Base-by-base conservation (phyloP, 1,139 yeast species). In the Arxiozyma bovina region DNA sequence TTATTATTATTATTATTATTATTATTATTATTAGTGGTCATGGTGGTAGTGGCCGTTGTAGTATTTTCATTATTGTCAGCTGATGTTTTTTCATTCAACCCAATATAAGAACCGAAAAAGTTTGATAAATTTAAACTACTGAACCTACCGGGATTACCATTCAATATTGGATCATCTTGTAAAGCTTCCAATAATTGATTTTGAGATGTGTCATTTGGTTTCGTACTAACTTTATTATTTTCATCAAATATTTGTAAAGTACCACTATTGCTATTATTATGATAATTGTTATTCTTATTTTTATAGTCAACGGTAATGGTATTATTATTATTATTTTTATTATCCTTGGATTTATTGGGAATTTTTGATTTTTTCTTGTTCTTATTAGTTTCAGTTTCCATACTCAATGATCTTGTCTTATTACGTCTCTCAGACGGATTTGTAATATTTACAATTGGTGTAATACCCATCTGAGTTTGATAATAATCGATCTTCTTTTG, bases 131-230 rank as follows among this genome's bases (percentile, higher is more conserved):
- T 68, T 1, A 59, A 55, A 51, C 60, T 63, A 51, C 70, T 65
- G 45, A 63, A 59, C 11, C 62, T 58, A 42, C 57, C 60, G 9
- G 57, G 52, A 51, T 61, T 63, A 34, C 60, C 23, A 60, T 67
- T 46, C 61, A 66, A 52, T 58, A 67, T 50, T 54, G 61, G 60
- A 43, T 57, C 60, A n/a, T 55, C 49, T 41, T 67, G 67, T 34
- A 67, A 58, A 1, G 69, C 70, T 48, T 63, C 68, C 4, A 61
- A 63, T 52, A 67, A 61, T 2, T 63, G 61, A 27, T 58, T 62
- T 40, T 61, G 63, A 6, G 62, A 58, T 8, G 58, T 53, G 9
- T 34, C 48, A 4, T 51, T 50, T 11, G 15, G 20, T 41, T 44
- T 21, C 6, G 23, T 20, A 12, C 18, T 45, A 4, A 12, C 9